Conservation (phyloP, 495 filamentous ascomycete genomes). For the Xylaria curta region DNA sequence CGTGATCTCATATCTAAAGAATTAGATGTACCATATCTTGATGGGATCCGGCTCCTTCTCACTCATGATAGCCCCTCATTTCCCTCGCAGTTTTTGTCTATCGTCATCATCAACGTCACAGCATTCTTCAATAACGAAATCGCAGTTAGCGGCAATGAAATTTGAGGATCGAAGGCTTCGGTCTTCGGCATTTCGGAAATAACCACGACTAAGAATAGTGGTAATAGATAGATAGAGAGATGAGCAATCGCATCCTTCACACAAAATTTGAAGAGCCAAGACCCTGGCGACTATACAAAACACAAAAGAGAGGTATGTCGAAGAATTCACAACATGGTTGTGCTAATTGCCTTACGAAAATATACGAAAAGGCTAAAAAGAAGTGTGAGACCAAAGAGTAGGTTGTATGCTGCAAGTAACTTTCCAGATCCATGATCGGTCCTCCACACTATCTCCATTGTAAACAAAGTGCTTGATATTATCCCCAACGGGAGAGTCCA, state of each 20-base stretch:
- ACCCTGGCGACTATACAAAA: not conserved
- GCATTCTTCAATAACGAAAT: not conserved
- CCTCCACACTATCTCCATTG: not conserved
- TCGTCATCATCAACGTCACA: constrained; percentile 16
- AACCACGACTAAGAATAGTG: not conserved
- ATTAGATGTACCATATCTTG: constrained; percentile 4
- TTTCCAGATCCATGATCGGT: not conserved
- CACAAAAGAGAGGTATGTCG: not conserved
- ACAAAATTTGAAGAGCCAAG: not conserved
- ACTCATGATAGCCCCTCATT: not conserved
- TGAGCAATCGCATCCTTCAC: not conserved
- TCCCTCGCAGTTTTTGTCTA: not conserved
- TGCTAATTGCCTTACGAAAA: not conserved
- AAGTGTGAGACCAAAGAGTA: not conserved
- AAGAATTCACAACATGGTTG: not conserved
- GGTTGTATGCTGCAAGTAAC: not conserved
- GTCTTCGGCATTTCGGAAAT: constrained; percentile 10
- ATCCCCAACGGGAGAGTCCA: not conserved
- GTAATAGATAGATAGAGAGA: not conserved
- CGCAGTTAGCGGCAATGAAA: constrained; percentile 13
- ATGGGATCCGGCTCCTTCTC: constrained; percentile 1
- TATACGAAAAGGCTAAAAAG: not conserved
- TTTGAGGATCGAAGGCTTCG: not conserved
- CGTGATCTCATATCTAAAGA: constrained; percentile 15
- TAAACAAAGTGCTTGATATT: constrained; percentile 1